phyloP scores from a whole-genome alignment of 2,329 filamentous ascomycete genomes.

The Helotiales sp. region DNA sequence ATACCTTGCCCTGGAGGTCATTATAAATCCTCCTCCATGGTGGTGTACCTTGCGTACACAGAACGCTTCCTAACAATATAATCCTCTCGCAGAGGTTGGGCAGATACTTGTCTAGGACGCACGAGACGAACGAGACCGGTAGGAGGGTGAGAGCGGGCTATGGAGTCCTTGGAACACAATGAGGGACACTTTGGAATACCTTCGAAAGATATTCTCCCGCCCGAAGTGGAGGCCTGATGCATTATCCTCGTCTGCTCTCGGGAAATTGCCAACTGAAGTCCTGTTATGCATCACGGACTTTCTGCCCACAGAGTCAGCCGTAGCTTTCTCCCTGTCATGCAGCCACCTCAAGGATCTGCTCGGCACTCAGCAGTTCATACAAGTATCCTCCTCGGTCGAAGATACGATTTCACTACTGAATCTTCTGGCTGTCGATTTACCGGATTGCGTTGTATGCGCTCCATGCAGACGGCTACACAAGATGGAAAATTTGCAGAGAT shows the following conservation, averaged over 20 bases:
- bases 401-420: slow-evolving; percentile 10
- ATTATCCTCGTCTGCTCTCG: slow-evolving; percentile 6
- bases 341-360: slow-evolving; percentile 6
- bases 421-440: slow-evolving; percentile 20
- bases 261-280: slow-evolving; percentile 8
- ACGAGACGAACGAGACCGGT: no score
- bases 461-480: slow-evolving; percentile 17
- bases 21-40: no score
- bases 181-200: no score
- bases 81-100: no score
- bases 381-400: neutral
- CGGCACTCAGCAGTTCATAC: slow-evolving; percentile 8
- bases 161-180: no score
- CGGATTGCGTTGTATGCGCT: slow-evolving; percentile 12
- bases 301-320: slow-evolving; percentile 13
- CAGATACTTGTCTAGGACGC: no score
- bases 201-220: slow-evolving; percentile 3
- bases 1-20: no score
- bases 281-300: slow-evolving; percentile 11
- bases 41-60: no score
- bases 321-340: slow-evolving; percentile 18
- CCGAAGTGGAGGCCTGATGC: slow-evolving; percentile 1
- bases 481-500: slow-evolving; percentile 16
- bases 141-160: no score
- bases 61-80: no score